phyloP scores from a whole-genome alignment of 2,329 filamentous ascomycete genomes.

The Aspergillus phoenicis region DNA sequence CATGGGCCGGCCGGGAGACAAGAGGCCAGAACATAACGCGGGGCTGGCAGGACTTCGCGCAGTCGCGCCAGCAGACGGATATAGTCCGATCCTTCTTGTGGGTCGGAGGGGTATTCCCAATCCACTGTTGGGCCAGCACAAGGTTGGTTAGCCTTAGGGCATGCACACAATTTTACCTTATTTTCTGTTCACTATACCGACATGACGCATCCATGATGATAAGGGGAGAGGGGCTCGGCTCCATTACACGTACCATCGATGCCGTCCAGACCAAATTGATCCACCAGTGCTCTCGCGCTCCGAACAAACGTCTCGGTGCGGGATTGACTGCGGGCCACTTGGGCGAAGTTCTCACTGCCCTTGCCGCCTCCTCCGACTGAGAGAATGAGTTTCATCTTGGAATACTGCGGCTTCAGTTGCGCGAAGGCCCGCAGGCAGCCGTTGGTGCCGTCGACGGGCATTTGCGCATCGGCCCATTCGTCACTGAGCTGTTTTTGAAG shows the following conservation, averaged over 20 bases:
- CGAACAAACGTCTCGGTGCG: conserved; percentile 70
- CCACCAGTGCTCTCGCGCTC: conserved; percentile 67
- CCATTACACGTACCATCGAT: conserved; percentile 67
- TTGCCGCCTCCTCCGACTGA: conserved; percentile 71
- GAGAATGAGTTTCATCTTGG: conserved; percentile 72
- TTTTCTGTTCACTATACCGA: background rate
- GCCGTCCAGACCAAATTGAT: conserved; percentile 71
- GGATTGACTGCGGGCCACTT: conserved; percentile 63
- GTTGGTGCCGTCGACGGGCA: conserved; percentile 69
- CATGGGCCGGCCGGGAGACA: conserved; percentile 70
- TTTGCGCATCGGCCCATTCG: conserved; percentile 73
- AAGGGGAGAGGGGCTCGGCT: background rate
- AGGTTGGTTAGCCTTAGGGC: background rate
- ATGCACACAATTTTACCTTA: background rate
- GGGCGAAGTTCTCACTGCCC: conserved; percentile 68
- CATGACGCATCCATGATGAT: background rate
- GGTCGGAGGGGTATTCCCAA: conserved; percentile 74
- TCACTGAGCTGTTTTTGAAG: conserved; percentile 65
- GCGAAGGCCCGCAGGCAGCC: conserved; percentile 75
- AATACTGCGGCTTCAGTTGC: conserved; percentile 70
- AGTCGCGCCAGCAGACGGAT: conserved; percentile 67
- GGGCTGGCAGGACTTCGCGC: conserved; percentile 67
- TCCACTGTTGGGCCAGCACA: conserved; percentile 58
- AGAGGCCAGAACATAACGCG: conserved; percentile 70
- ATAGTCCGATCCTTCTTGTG: conserved; percentile 70